phyloP scores from a whole-genome alignment of 352 stramenopile genomes.

The Phytopythium chamaehyphon region DNA sequence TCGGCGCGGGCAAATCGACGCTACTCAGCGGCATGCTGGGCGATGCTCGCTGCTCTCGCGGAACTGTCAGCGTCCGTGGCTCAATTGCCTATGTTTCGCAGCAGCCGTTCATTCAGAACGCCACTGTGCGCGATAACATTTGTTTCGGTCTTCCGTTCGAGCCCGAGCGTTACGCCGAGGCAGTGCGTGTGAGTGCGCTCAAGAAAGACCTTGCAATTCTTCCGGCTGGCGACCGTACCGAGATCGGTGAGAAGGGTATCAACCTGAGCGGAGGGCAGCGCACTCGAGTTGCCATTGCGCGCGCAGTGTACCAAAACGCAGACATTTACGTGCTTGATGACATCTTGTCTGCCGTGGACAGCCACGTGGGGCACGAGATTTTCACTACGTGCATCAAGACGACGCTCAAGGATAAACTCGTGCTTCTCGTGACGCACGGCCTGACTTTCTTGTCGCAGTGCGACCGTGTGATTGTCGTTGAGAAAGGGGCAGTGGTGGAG shows the following conservation, averaged over 20 bases:
- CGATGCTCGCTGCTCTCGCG: conserved; percentile 33
- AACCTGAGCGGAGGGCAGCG: conserved; percentile 95
- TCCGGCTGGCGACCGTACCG: conserved; percentile 87
- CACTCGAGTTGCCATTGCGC: conserved; percentile 71
- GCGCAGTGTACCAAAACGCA: conserved; percentile 75
- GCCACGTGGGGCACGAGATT: conserved; percentile 91
- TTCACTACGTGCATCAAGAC: conserved; percentile 76
- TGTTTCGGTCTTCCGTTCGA: conserved; percentile 87
- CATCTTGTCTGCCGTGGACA: conserved; percentile 92
- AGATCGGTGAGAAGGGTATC: conserved; percentile 96
- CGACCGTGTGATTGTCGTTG: conserved; percentile 1
- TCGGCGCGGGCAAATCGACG: conserved; percentile 67
- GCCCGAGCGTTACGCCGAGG: conserved; percentile 43
- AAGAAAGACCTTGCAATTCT: conserved; percentile 53
- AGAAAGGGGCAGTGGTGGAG: conserved; percentile 63
- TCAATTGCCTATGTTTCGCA: conserved; percentile 92
- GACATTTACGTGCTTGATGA: conserved; percentile 94
- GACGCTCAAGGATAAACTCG: conserved; percentile 64
- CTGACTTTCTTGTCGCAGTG: conserved; percentile 5
- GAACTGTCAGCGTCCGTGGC: conserved; percentile 67
- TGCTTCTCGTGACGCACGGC: conserved; percentile 82
- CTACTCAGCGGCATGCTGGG: conserved; percentile 58
- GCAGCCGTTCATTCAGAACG: conserved; percentile 96
- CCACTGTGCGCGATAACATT: conserved; percentile 95
- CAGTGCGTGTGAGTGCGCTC: conserved; percentile 43